These are phyloP conservation scores for Globisporangium spiculum DNA, from an alignment of 352 stramenopile species.

Conservation along the genomic window DNA sequence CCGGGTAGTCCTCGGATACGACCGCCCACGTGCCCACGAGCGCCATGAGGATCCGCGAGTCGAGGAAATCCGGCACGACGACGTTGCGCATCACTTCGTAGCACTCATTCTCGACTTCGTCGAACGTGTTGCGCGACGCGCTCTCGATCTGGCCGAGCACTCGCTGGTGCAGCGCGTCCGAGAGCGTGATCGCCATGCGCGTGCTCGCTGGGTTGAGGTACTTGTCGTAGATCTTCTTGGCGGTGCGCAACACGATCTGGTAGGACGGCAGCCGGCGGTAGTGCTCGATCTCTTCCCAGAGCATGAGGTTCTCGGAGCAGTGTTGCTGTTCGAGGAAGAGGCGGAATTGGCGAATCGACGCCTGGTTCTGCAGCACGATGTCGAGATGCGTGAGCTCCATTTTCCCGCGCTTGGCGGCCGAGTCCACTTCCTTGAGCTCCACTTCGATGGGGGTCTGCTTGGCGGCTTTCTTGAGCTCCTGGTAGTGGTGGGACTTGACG, in stretches of 20 bases:
- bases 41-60: slow-evolving; percentile 84
- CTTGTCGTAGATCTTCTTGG: slow-evolving; percentile 86
- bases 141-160: slow-evolving; percentile 59
- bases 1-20: slow-evolving; percentile 71
- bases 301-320: slow-evolving; percentile 79
- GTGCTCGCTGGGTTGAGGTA: slow-evolving; percentile 67
- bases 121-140: slow-evolving; percentile 64
- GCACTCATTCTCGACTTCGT: slow-evolving; percentile 75
- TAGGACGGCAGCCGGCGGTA: slow-evolving; percentile 76
- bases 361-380: slow-evolving; percentile 64
- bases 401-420: slow-evolving; percentile 66
- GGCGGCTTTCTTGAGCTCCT: slow-evolving; percentile 50
- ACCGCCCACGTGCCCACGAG: slow-evolving; percentile 74
- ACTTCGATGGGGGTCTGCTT: slow-evolving; percentile 34
- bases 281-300: slow-evolving; percentile 85
- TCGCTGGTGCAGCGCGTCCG: slow-evolving; percentile 40
- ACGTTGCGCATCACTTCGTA: slow-evolving; percentile 74
- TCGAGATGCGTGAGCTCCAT: slow-evolving; percentile 75
- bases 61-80: slow-evolving; percentile 74
- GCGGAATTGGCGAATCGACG: slow-evolving; percentile 64
- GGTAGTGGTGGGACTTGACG: slow-evolving; percentile 69
- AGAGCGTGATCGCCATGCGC: slow-evolving; percentile 51
- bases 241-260: slow-evolving; percentile 79
- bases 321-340: slow-evolving; percentile 75
- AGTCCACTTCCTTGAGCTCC: slow-evolving; percentile 55